Evolutionary conservation across 805 yeast species (phyloP).

Genomic region (Starmerella ratchasimensis): DNA sequence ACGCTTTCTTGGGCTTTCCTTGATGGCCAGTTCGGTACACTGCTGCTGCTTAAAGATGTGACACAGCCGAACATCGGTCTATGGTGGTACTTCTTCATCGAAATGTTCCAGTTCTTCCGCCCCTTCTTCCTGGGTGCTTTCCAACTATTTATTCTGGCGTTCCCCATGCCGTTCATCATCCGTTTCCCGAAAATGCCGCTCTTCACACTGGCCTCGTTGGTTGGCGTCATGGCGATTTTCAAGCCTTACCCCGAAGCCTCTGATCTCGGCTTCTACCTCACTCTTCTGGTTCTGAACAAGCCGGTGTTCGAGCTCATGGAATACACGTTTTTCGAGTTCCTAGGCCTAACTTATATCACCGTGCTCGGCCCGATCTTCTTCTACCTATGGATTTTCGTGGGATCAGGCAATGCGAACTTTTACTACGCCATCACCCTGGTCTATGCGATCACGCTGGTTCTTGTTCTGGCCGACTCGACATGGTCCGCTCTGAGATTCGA

Average conservation of each 20-base stretch:
- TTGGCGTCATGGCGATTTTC: constrained; percentile 48
- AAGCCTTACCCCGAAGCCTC: constrained; percentile 79
- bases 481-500: constrained; percentile 70
- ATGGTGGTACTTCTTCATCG: constrained; percentile 98
- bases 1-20: constrained; percentile 32
- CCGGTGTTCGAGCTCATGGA: constrained; percentile 30
- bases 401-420: constrained; percentile 92
- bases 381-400: constrained; percentile 85
- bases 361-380: constrained; percentile 77
- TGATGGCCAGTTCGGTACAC: constrained; percentile 39
- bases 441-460: constrained; percentile 54
- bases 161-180: constrained; percentile 59
- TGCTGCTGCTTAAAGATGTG: constrained; percentile 48
- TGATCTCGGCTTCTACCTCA: constrained; percentile 49
- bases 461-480: constrained; percentile 57
- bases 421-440: constrained; percentile 86
- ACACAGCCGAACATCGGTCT: constrained; percentile 75
- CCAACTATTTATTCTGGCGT: constrained; percentile 56
- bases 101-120: constrained; percentile 80
- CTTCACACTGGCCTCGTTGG: constrained; percentile 37
- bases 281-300: constrained; percentile 38
- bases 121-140: constrained; percentile 74
- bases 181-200: constrained; percentile 49
- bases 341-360: constrained; percentile 40
- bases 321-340: constrained; percentile 36